Evolutionary conservation across 177 flowering plant genomes (phyloP).

Genomic region (Vitis hybrid): DNA sequence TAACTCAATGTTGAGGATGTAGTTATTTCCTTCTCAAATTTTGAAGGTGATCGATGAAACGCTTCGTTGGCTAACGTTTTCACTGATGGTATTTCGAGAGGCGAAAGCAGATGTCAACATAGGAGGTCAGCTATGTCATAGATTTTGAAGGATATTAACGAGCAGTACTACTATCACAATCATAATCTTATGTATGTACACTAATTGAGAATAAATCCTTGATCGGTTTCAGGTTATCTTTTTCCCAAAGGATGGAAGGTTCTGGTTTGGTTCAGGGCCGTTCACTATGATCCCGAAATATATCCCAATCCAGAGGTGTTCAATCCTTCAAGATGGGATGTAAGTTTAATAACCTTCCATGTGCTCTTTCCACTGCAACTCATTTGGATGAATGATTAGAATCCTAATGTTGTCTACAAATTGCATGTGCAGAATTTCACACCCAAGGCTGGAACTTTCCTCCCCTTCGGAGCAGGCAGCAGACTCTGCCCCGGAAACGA

Average conservation of each 20-base stretch:
- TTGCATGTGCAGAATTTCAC: conserved; percentile 31
- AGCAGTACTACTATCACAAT: no score
- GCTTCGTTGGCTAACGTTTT: conserved; percentile 59
- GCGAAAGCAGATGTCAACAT: conserved; percentile 50
- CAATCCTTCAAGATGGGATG: conserved; percentile 94
- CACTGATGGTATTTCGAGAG: conserved; percentile 53
- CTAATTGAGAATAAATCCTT: no score
- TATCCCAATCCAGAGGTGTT: conserved; percentile 65
- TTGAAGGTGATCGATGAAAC: conserved; percentile 69
- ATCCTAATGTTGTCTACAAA: neutral
- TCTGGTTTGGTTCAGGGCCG: conserved; percentile 74
- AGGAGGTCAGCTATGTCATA: conserved; percentile 28
- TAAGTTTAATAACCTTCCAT: conserved; percentile 30
- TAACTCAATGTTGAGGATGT: no score
- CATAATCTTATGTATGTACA: no score
- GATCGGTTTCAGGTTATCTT: conserved; percentile 51
- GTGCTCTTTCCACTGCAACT: no score
- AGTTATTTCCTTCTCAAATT: neutral
- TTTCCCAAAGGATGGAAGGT: conserved; percentile 95
- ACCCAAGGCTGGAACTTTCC: conserved; percentile 70
- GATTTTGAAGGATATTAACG: no score
- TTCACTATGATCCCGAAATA: conserved; percentile 70
- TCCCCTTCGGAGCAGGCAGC: conserved; percentile 90
- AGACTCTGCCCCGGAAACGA: conserved; percentile 94
- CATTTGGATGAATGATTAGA: no score